Percentiles rank a stretch among this genome's conserved stretches.
Conservation (phyloP, 228 moss, liverwort and hornwort species). For the Sphagnum fallax region DNA sequence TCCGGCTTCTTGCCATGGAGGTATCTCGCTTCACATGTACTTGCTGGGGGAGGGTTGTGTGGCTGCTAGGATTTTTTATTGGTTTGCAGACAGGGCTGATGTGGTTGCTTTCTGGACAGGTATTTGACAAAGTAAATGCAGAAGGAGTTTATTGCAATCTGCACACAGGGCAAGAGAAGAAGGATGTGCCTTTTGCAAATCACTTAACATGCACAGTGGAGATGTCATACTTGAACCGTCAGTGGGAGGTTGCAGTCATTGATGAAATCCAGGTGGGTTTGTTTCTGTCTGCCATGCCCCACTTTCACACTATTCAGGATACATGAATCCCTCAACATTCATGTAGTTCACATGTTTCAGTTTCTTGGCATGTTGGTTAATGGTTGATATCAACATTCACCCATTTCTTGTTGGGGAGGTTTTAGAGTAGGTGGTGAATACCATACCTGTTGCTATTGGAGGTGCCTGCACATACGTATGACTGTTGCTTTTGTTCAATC, state of each 20-base stretch:
- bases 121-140: conserved; percentile 83
- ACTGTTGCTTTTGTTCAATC: no score
- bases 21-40: conserved; percentile 15
- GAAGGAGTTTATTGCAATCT: conserved; percentile 97
- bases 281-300: neutral
- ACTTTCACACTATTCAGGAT: neutral
- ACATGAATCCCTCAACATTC: no score
- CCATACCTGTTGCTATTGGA: no score
- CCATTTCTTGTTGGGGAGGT: no score
- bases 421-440: no score
- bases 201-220: conserved; percentile 97
- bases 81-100: no score
- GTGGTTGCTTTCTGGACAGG: conserved; percentile 27
- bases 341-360: no score
- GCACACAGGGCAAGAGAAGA: conserved; percentile 95
- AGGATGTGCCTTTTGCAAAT: conserved; percentile 80
- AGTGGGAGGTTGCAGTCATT: conserved; percentile 97
- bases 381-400: no score
- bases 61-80: no score
- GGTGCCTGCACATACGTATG: no score
- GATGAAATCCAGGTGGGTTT: conserved; percentile 84
- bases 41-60: neutral
- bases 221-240: conserved; percentile 81
- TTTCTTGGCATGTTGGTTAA: no score
- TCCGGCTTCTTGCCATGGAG: conserved; percentile 98